Evolutionary conservation across 306 rosid genomes (phyloP).

Genomic region (Senna tora): DNA sequence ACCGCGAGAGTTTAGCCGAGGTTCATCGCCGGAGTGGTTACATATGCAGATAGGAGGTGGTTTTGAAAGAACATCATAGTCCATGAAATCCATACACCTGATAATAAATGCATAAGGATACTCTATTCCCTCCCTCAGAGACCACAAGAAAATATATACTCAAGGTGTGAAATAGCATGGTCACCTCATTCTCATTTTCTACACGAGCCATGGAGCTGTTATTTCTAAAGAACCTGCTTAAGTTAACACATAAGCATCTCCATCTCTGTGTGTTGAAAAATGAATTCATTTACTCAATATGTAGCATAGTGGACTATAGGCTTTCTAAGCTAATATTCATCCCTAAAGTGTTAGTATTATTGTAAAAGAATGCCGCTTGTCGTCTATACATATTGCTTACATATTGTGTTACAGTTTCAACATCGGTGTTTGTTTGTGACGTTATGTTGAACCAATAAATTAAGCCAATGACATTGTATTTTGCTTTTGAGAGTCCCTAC

Average conservation of each 20-base stretch:
- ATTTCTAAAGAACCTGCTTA: conserved; percentile 41
- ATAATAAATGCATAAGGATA: conserved; percentile 57
- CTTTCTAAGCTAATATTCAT: conserved; percentile 46
- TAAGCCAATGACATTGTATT: conserved; percentile 27
- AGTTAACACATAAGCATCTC: conserved; percentile 49
- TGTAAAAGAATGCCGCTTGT: conserved; percentile 60
- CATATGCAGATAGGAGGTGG: conserved; percentile 95
- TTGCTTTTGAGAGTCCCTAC: not conserved
- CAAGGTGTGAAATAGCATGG: conserved; percentile 46
- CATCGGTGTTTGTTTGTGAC: conserved; percentile 44
- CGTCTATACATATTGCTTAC: conserved; percentile 46
- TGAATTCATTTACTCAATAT: conserved; percentile 55
- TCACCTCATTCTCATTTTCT: conserved; percentile 45
- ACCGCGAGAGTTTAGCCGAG: conserved; percentile 68
- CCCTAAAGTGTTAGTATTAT: conserved; percentile 42
- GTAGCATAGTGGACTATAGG: conserved; percentile 45
- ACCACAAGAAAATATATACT: conserved; percentile 48
- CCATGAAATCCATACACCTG: conserved; percentile 34
- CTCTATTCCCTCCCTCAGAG: conserved; percentile 35
- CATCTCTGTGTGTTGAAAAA: conserved; percentile 50
- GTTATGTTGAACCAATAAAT: conserved; percentile 47
- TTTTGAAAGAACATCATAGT: conserved; percentile 75
- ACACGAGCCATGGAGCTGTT: conserved; percentile 54
- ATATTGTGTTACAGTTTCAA: conserved; percentile 47
- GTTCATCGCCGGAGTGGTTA: conserved; percentile 90